phyloP scores from a whole-genome alignment of 768 basidiomycete genomes.

The Mycena chlorophos region DNA sequence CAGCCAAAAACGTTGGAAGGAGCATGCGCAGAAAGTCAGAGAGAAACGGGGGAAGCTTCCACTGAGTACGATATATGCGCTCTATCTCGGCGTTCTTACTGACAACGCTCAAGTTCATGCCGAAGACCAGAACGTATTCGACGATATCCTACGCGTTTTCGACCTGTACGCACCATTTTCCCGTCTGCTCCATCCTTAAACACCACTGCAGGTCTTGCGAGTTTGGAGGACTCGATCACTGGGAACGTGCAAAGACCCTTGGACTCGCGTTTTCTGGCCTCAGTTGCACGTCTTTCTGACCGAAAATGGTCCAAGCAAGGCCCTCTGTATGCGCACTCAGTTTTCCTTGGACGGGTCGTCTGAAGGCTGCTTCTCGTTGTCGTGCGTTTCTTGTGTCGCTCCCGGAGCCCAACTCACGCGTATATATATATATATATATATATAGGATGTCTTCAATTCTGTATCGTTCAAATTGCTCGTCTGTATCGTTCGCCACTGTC shows the following conservation, averaged over 20 bases:
- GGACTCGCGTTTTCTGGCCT: too few relatives aligned
- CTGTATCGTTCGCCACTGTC: too few relatives aligned
- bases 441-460: too few relatives aligned
- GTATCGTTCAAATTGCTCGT: too few relatives aligned
- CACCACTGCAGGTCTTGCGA: conserved; percentile 57
- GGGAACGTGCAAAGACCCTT: conserved; percentile 79
- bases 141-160: conserved; percentile 75
- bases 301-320: too few relatives aligned
- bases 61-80: conserved; percentile 55
- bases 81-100: neutral
- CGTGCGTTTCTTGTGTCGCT: too few relatives aligned
- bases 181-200: conserved; percentile 6
- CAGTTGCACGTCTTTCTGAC: too few relatives aligned
- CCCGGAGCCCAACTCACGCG: too few relatives aligned
- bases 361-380: too few relatives aligned
- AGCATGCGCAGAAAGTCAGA: conserved; percentile 48
- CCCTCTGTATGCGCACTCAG: too few relatives aligned
- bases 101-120: conserved; percentile 55
- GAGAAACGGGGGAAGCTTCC: conserved; percentile 54
- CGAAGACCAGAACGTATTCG: conserved; percentile 58
- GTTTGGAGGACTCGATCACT: conserved; percentile 82
- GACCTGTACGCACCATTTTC: conserved; percentile 52
- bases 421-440: too few relatives aligned
- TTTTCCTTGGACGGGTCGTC: too few relatives aligned
- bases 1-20: conserved; percentile 52